These are phyloP conservation scores for Carex kokanica DNA, from an alignment of 176 grass and related monocot genomes.

Conservation along the genomic window DNA sequence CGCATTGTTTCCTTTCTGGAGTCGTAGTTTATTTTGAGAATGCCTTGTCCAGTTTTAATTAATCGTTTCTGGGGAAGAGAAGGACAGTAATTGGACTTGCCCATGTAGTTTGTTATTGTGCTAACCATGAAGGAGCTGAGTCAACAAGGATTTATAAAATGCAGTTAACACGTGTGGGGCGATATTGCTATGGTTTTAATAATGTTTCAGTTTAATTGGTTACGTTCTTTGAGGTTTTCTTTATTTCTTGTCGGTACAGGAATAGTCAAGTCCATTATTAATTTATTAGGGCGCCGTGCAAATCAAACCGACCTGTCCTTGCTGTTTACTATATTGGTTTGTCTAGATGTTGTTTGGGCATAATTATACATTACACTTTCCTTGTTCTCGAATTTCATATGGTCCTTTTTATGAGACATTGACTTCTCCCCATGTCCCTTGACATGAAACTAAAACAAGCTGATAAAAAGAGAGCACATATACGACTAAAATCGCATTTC, in stretches of 20 bases:
- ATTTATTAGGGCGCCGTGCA: background rate
- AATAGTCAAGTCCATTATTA: background rate
- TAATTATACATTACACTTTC: background rate
- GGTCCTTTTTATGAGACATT: background rate
- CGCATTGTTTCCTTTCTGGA: background rate
- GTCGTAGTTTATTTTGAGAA: background rate
- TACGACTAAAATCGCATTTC: background rate
- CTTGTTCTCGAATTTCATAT: background rate
- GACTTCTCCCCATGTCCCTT: background rate
- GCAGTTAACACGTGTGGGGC: background rate
- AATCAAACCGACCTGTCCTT: background rate
- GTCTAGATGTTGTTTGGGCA: no score
- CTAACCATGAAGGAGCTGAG: background rate
- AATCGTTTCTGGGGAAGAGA: background rate
- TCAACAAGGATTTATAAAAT: background rate
- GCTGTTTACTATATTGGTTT: background rate
- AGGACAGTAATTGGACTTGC: background rate
- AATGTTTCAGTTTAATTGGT: background rate
- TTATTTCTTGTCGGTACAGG: background rate
- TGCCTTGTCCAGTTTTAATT: background rate
- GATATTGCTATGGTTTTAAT: background rate
- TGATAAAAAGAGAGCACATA: background rate
- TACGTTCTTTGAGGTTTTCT: background rate
- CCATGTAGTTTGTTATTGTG: background rate
- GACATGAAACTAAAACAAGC: background rate